Conservation (phyloP, 2,329 filamentous ascomycete genomes). For the Ophiostoma perfectum region DNA sequence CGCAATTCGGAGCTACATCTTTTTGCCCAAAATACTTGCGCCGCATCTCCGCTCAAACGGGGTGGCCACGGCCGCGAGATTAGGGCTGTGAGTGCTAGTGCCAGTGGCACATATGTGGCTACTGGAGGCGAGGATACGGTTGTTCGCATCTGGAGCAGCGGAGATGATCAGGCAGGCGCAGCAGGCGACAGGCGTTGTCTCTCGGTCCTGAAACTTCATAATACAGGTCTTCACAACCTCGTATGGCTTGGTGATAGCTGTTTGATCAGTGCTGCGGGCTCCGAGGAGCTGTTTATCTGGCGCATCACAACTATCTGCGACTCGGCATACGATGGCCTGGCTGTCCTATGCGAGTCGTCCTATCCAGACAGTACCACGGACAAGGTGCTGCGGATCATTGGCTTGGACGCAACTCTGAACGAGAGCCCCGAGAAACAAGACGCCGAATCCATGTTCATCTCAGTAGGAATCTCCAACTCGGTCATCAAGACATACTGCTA, state of each 20-base stretch:
- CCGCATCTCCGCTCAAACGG: conserved; percentile 48
- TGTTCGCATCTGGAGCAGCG: conserved; percentile 48
- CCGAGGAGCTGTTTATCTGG: conserved; percentile 89
- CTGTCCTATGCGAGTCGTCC: conserved; percentile 52
- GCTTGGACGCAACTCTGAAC: conserved; percentile 19
- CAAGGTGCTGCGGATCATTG: conserved; percentile 68
- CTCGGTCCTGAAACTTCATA: conserved; percentile 68
- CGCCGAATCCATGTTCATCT: conserved; percentile 50
- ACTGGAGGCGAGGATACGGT: conserved; percentile 69
- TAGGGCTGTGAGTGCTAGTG: conserved; percentile 43
- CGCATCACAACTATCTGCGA: conserved; percentile 50
- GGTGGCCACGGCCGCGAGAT: conserved; percentile 88
- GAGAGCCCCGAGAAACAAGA: conserved; percentile 2
- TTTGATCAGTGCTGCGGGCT: conserved; percentile 80
- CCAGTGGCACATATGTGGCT: conserved; percentile 40
- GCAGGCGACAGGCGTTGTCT: conserved; percentile 42
- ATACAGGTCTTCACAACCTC: conserved; percentile 75
- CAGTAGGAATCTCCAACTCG: conserved; percentile 80
- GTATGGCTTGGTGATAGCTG: conserved; percentile 64
- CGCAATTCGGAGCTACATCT: conserved; percentile 54
- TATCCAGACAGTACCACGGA: conserved; percentile 47
- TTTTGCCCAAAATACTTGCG: conserved; percentile 38
- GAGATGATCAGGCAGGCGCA: not conserved
- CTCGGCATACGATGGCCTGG: conserved; percentile 44
- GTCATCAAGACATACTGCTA: conserved; percentile 59